Conservation (phyloP, 768 basidiomycete genomes). For the Termitomyces sp. region DNA sequence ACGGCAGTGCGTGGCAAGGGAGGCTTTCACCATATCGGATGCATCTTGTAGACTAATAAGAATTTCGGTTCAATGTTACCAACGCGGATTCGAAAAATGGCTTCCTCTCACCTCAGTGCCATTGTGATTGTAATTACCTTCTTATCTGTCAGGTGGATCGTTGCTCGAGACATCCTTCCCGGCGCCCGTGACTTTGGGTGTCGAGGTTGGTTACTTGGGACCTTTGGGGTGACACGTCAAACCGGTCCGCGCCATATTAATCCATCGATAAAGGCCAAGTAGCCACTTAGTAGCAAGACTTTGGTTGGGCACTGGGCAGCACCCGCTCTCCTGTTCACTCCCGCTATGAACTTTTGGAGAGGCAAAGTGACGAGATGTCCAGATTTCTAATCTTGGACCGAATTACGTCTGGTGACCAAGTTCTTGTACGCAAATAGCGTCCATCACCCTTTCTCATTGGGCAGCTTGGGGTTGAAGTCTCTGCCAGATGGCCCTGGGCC, state of each 20-base stretch:
- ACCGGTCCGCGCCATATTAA: background rate
- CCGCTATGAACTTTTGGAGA: constrained; percentile 1
- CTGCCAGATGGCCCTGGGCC: background rate
- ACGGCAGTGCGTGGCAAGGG: background rate
- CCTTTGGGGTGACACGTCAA: background rate
- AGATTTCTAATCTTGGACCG: background rate
- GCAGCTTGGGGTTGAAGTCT: background rate
- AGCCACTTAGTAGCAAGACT: background rate
- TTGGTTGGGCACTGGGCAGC: background rate
- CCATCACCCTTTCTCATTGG: background rate
- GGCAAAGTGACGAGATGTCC: constrained; percentile 1
- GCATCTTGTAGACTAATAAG: background rate
- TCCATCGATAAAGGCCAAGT: background rate
- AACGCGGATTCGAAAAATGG: background rate
- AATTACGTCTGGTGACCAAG: constrained; percentile 1
- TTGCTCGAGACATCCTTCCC: background rate
- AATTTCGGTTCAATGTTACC: background rate
- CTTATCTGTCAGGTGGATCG: background rate
- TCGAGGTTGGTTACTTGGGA: background rate
- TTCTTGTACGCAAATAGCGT: background rate
- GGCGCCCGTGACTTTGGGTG: no score
- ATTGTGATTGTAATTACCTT: background rate
- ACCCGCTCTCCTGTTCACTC: background rate
- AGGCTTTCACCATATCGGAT: background rate
- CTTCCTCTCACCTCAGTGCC: background rate